Conservation (phyloP, 2,329 filamentous ascomycete genomes). For the Diaporthe sp. region DNA sequence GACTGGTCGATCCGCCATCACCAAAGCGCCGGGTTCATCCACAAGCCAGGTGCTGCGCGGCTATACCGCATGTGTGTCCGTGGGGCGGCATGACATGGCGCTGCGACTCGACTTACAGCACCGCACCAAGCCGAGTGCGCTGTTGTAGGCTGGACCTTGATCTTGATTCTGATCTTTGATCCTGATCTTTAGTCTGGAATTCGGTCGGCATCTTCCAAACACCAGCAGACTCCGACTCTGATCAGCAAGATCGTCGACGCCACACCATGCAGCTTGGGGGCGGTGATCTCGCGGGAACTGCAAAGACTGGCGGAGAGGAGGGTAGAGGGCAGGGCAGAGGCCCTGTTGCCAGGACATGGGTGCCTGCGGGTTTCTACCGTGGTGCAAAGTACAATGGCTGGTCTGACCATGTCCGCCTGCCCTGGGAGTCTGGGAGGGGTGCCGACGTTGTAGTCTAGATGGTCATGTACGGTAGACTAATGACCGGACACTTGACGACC, state of each 20-base stretch:
- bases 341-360: constrained; percentile 21
- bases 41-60: constrained; percentile 17
- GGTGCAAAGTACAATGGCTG: background rate
- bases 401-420: constrained; percentile 7
- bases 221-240: constrained; percentile 26
- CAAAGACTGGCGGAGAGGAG: constrained; percentile 20
- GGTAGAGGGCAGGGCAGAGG: constrained; percentile 11
- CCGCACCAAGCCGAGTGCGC: background rate
- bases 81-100: constrained; percentile 13
- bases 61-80: constrained; percentile 15
- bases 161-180: background rate
- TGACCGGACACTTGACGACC: background rate
- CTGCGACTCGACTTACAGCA: constrained; percentile 1
- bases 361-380: constrained; percentile 10
- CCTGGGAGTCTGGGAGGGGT: background rate
- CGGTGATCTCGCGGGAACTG: constrained; percentile 26
- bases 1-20: constrained; percentile 31
- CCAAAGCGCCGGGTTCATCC: constrained; percentile 32
- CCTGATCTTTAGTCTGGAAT: constrained; percentile 1
- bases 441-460: background rate
- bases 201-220: background rate
- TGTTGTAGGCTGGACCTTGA: background rate
- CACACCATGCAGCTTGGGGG: constrained; percentile 34
- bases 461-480: background rate
- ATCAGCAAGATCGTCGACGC: constrained; percentile 29